Evolutionary conservation across 2,329 filamentous ascomycete species (phyloP).

Genomic region (Fusarium sp.): DNA sequence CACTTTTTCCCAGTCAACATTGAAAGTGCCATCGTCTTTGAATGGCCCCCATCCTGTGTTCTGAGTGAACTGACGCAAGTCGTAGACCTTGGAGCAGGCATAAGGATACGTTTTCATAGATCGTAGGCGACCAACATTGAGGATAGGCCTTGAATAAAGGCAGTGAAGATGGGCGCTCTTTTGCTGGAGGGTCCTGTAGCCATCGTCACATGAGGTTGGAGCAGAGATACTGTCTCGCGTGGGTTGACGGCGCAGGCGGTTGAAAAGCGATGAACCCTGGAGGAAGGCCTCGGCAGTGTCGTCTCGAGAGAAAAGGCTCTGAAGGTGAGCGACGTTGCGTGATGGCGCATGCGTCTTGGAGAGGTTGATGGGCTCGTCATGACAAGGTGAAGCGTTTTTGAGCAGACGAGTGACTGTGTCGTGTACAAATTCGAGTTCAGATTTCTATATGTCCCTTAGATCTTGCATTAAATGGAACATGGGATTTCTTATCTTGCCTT

Average conservation of each 20-base stretch:
- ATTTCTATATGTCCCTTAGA: slow-evolving; percentile 44
- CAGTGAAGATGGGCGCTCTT: slow-evolving; percentile 76
- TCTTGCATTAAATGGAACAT: neutral
- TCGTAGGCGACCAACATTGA: slow-evolving; percentile 49
- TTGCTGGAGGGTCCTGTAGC: slow-evolving; percentile 57
- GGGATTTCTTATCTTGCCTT: slow-evolving; percentile 1
- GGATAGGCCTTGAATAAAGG: slow-evolving; percentile 70
- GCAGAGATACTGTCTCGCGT: slow-evolving; percentile 44
- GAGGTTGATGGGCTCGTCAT: slow-evolving; percentile 43
- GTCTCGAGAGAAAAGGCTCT: slow-evolving; percentile 55
- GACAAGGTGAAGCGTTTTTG: slow-evolving; percentile 51
- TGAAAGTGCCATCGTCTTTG: slow-evolving; percentile 66
- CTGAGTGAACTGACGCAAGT: slow-evolving; percentile 73
- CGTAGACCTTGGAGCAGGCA: slow-evolving; percentile 77
- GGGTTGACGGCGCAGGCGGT: slow-evolving; percentile 56
- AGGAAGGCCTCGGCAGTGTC: slow-evolving; percentile 69
- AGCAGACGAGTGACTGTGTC: slow-evolving; percentile 57
- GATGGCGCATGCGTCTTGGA: slow-evolving; percentile 55
- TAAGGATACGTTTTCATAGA: slow-evolving; percentile 61
- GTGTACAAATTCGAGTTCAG: slow-evolving; percentile 60
- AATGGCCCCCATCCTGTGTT: slow-evolving; percentile 77
- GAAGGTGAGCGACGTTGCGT: slow-evolving; percentile 57
- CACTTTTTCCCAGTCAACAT: slow-evolving; percentile 82
- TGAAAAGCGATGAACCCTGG: slow-evolving; percentile 70
- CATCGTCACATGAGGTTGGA: slow-evolving; percentile 4